Evolutionary conservation across 345 rosid species (phyloP).

Genomic region (Carallia brachiata): DNA sequence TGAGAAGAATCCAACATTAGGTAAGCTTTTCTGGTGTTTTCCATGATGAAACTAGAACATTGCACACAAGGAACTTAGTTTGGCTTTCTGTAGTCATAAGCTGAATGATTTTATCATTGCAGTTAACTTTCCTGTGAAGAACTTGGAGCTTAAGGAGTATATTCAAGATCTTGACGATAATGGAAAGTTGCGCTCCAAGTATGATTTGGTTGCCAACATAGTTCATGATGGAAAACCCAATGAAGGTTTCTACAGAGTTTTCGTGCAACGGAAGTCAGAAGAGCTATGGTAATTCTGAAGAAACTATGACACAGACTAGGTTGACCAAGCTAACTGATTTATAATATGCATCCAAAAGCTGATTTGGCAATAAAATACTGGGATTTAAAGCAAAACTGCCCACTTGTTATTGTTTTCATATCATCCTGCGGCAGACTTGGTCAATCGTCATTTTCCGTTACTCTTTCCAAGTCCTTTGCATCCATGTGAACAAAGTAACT

Average conservation of each 20-base stretch:
- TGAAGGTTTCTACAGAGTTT: slow-evolving; percentile 86
- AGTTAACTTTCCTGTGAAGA: slow-evolving; percentile 98
- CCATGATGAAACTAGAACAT: background rate
- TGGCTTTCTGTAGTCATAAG: background rate
- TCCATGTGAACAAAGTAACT: background rate
- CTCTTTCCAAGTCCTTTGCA: background rate
- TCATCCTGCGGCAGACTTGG: too few relatives aligned
- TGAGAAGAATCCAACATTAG: slow-evolving; percentile 94
- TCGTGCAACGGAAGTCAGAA: slow-evolving; percentile 96
- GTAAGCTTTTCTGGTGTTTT: slow-evolving; percentile 33
- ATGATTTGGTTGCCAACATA: slow-evolving; percentile 87
- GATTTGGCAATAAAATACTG: too few relatives aligned
- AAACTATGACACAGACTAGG: background rate
- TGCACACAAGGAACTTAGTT: background rate
- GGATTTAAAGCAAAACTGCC: too few relatives aligned
- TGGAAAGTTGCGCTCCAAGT: slow-evolving; percentile 63
- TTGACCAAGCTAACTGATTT: too few relatives aligned
- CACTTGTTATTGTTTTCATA: too few relatives aligned
- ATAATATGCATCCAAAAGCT: too few relatives aligned
- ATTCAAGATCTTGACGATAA: slow-evolving; percentile 69
- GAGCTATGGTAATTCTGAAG: slow-evolving; percentile 60
- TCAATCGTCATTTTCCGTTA: too few relatives aligned
- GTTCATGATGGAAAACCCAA: slow-evolving; percentile 98
- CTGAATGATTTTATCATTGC: slow-evolving; percentile 22
- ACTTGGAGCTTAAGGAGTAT: slow-evolving; percentile 85